Percentiles rank a stretch among this genome's conserved stretches.
Conservation (phyloP, 108 stramenopile species). For the Aurantiochytrium sp. region DNA sequence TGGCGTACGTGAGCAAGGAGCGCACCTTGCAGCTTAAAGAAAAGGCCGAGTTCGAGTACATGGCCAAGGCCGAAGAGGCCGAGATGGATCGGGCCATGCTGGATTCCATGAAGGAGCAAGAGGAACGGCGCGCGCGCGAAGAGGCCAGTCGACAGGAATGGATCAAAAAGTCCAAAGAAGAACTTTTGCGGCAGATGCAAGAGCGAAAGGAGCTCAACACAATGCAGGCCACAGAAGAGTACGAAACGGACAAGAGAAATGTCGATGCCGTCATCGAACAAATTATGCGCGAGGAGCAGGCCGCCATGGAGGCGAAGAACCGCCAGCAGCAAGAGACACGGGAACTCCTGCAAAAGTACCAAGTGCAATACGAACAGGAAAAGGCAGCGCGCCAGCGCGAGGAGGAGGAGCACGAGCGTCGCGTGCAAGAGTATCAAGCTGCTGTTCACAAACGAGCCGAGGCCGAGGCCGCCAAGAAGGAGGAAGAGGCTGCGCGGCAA, state of each 20-base stretch:
- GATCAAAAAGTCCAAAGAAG: neutral
- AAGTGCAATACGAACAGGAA: slow-evolving; percentile 5
- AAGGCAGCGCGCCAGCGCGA: neutral
- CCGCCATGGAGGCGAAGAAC: neutral
- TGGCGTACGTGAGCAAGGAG: neutral
- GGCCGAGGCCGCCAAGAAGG: neutral
- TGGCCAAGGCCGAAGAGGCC: neutral
- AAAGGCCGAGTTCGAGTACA: neutral
- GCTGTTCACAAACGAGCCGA: neutral
- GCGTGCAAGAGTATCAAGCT: neutral
- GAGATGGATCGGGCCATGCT: slow-evolving; percentile 14
- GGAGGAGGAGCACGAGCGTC: slow-evolving; percentile 14
- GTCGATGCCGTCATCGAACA: slow-evolving; percentile 3
- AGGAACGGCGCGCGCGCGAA: neutral
- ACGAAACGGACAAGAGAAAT: neutral
- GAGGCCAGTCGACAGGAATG: neutral
- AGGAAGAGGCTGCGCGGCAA: slow-evolving; percentile 1
- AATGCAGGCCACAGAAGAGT: neutral
- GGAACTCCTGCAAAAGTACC: neutral
- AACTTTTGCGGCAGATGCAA: neutral
- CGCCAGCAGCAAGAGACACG: neutral
- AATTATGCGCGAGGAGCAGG: slow-evolving; percentile 8
- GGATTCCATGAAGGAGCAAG: neutral
- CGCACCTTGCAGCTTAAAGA: neutral
- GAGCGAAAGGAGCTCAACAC: neutral